Percentiles rank a stretch among this genome's conserved stretches.
phyloP scores from a whole-genome alignment of 1,284 basidiomycete genomes.

The Cryptococcus floricola region DNA sequence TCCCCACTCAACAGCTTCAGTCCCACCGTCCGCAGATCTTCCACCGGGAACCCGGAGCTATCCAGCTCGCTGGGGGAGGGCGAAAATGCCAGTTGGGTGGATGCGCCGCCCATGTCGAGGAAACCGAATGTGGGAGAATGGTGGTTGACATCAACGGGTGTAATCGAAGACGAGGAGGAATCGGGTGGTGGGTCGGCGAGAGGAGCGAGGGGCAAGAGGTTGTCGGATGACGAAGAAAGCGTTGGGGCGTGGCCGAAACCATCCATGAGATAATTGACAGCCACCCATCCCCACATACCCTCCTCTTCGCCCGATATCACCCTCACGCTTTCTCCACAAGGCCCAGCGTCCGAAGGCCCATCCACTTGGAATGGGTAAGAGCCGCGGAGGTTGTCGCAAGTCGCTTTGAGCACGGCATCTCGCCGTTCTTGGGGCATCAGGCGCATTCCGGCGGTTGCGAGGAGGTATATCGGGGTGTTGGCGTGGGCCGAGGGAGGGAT shows the following conservation, averaged over 20 bases:
- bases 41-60: constrained; percentile 50
- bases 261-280: constrained; percentile 98
- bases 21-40: constrained; percentile 73
- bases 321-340: constrained; percentile 82
- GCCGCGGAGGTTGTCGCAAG: constrained; percentile 70
- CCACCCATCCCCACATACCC: constrained; percentile 97
- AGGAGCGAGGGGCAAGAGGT: constrained; percentile 36
- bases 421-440: constrained; percentile 69
- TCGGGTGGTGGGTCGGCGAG: constrained; percentile 36
- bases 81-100: constrained; percentile 95
- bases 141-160: constrained; percentile 47
- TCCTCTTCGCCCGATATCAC: constrained; percentile 98
- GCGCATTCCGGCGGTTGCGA: constrained; percentile 98
- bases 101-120: constrained; percentile 98
- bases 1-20: constrained; percentile 78
- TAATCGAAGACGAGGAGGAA: constrained; percentile 28
- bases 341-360: constrained; percentile 59
- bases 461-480: constrained; percentile 84
- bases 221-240: constrained; percentile 10
- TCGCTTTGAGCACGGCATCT: constrained; percentile 64
- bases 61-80: constrained; percentile 57
- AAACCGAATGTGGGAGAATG: constrained; percentile 85
- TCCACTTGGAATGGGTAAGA: constrained; percentile 56
- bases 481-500: constrained; percentile 79
- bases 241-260: constrained; percentile 65